A percentile compares a stretch with the other conserved stretches of the same genome.
phyloP scores from a whole-genome alignment of 257 asterid genomes.

The Gardenia jasminoides region DNA sequence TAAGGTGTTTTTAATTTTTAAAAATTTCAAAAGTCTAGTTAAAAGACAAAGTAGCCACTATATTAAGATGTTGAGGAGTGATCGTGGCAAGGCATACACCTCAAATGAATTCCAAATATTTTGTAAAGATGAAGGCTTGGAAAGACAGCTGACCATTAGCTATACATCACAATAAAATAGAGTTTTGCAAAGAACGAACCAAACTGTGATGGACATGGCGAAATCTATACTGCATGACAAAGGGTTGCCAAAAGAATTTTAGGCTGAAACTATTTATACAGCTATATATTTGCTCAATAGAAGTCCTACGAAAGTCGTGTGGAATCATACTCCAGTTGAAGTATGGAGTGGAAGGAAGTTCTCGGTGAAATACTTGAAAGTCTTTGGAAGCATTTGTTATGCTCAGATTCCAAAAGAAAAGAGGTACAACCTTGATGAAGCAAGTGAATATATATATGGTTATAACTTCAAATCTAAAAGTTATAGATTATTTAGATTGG shows the following conservation, averaged over 20 bases:
- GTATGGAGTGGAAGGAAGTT: not conserved
- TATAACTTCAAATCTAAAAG: not conserved
- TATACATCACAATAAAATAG: not conserved
- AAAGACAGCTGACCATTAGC: conserved; percentile 6
- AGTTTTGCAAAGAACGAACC: not conserved
- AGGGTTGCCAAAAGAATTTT: conserved; percentile 1
- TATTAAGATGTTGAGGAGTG: too few species aligned
- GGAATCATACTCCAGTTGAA: conserved; percentile 5
- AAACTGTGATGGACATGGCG: conserved; percentile 5
- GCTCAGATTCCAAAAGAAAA: not conserved
- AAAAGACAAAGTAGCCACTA: too few species aligned
- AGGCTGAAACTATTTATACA: too few species aligned
- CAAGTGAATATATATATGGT: not conserved
- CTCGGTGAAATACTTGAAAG: not conserved
- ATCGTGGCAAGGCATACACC: too few species aligned
- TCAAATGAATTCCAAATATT: too few species aligned
- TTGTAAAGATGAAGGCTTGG: not conserved
- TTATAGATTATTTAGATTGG: not conserved
- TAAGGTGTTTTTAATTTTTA: too few species aligned
- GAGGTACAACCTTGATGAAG: not conserved
- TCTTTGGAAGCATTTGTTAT: not conserved
- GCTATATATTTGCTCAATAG: not conserved
- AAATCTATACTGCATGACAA: not conserved
- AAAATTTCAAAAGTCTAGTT: too few species aligned
- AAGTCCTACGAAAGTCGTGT: not conserved